These are phyloP conservation scores for Cyclocybe aegerita DNA, from an alignment of 768 basidiomycete genomes.

Conservation along the genomic window DNA sequence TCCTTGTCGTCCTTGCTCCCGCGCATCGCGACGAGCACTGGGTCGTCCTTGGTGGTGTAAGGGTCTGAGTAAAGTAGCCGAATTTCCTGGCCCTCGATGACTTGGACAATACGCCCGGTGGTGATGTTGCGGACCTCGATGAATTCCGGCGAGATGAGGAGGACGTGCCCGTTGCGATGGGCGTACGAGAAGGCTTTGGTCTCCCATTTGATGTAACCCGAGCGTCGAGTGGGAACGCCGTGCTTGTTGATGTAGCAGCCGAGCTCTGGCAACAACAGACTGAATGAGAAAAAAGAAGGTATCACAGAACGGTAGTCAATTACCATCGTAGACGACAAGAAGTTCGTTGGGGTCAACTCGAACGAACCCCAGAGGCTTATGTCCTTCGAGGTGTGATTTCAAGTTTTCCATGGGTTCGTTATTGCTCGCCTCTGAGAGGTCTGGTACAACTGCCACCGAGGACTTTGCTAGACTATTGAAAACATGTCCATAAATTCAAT, in stretches of 20 bases:
- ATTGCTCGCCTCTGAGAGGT: constrained; percentile 43
- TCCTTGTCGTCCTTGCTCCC: constrained; percentile 57
- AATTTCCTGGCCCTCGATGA: constrained; percentile 73
- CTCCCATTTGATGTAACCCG: constrained; percentile 78
- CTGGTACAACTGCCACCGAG: constrained; percentile 53
- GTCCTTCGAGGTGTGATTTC: constrained; percentile 55
- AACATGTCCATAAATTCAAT: background rate
- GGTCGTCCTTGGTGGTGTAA: constrained; percentile 36
- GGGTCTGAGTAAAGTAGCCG: constrained; percentile 57
- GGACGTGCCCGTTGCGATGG: constrained; percentile 57
- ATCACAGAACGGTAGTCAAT: background rate
- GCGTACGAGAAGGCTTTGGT: constrained; percentile 62
- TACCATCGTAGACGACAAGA: constrained; percentile 75
- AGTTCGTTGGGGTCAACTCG: constrained; percentile 54
- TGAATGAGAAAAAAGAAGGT: background rate
- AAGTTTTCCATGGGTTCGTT: constrained; percentile 46
- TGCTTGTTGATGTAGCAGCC: constrained; percentile 77
- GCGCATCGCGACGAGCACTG: constrained; percentile 63
- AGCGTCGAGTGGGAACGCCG: constrained; percentile 61
- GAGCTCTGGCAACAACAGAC: constrained; percentile 46
- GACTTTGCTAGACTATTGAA: constrained; percentile 38
- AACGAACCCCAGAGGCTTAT: constrained; percentile 69
- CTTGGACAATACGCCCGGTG: constrained; percentile 74
- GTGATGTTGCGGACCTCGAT: constrained; percentile 69
- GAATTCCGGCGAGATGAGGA: constrained; percentile 74